Conservation (phyloP, 345 rosid species). For the Isatis tinctoria region DNA sequence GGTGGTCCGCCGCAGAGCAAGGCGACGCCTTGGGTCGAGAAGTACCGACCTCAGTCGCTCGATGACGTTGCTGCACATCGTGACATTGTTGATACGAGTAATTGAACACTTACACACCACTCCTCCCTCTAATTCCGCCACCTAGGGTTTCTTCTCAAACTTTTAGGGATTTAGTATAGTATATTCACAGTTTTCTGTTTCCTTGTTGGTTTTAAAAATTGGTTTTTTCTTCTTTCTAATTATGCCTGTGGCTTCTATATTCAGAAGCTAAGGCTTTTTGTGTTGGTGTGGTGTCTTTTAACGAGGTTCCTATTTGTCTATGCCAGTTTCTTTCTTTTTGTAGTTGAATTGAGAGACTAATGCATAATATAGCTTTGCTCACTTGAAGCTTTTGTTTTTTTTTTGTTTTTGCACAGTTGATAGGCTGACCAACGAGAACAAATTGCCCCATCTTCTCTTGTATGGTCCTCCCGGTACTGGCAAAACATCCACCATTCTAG, state of each 20-base stretch:
- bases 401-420: conserved; percentile 53
- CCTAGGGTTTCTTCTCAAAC: conserved; percentile 24
- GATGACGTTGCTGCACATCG: conserved; percentile 98
- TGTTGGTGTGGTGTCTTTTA: neutral
- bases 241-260: too few relatives aligned
- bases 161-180: neutral
- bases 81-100: conserved; percentile 96
- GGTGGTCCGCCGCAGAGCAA: conserved; percentile 39
- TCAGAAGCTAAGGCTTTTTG: neutral
- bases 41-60: conserved; percentile 93
- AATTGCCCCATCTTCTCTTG: conserved; percentile 82
- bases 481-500: conserved; percentile 97
- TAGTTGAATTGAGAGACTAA: neutral
- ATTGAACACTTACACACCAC: neutral
- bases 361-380: neutral
- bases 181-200: neutral
- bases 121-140: neutral
- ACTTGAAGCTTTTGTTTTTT: neutral
- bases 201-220: neutral
- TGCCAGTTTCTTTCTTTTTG: neutral
- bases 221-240: neutral
- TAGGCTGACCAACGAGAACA: conserved; percentile 89
- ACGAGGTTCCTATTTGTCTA: neutral
- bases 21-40: conserved; percentile 94
- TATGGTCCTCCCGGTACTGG: conserved; percentile 99